These are phyloP conservation scores for Boletus semigastroideus DNA, from an alignment of 1,284 basidiomycete genomes.

Conservation along the genomic window DNA sequence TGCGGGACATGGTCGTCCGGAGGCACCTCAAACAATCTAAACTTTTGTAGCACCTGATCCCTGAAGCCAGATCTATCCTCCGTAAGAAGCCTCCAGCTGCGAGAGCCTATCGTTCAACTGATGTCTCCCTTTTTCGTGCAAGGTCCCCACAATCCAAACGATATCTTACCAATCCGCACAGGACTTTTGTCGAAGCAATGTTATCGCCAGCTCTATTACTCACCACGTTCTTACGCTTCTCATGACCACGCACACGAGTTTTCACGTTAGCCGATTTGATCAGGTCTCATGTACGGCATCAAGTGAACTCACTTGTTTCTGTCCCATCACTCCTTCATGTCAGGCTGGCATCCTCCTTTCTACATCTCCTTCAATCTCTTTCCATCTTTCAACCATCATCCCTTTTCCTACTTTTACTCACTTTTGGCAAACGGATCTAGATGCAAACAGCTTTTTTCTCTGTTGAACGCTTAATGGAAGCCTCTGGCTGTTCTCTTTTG, in stretches of 20 bases:
- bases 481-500: not conserved
- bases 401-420: not conserved
- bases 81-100: constrained; percentile 4
- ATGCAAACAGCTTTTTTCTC: constrained; percentile 4
- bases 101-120: not conserved
- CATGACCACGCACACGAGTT: constrained; percentile 7
- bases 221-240: constrained; percentile 10
- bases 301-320: not conserved
- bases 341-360: not conserved
- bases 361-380: constrained; percentile 2
- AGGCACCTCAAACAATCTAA: constrained; percentile 53
- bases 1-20: constrained; percentile 39
- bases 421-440: constrained; percentile 23
- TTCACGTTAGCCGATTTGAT: not conserved
- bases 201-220: constrained; percentile 13
- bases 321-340: not conserved
- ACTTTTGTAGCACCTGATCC: constrained; percentile 39
- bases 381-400: constrained; percentile 5
- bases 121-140: constrained; percentile 1
- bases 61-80: not conserved
- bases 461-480: constrained; percentile 3
- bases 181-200: constrained; percentile 12
- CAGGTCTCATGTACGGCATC: not conserved
- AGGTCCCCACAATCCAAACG: constrained; percentile 1
- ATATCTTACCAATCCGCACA: constrained; percentile 8